These are phyloP conservation scores for Yamadazyma aaseri DNA, from an alignment of 1,139 yeast genomes.

Conservation along the genomic window DNA sequence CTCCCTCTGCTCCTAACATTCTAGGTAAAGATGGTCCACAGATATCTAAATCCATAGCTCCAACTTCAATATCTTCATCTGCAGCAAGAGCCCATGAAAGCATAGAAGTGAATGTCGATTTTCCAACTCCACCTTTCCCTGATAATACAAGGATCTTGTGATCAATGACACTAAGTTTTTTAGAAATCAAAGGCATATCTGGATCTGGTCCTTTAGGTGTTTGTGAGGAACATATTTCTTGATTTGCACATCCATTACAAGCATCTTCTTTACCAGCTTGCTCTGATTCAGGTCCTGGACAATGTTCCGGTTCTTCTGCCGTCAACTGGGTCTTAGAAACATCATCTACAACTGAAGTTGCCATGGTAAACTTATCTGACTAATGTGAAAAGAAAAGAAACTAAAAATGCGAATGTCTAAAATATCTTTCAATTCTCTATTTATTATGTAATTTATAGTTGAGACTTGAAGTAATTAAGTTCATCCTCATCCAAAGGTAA, in stretches of 20 bases:
- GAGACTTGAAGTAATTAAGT: constrained; percentile 31
- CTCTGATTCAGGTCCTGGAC: constrained; percentile 98
- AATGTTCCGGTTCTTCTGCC: constrained; percentile 86
- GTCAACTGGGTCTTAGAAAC: constrained; percentile 24
- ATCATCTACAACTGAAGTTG: constrained; percentile 21
- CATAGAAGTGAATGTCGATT: constrained; percentile 93
- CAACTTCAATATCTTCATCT: constrained; percentile 83
- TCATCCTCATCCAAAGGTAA: constrained; percentile 52
- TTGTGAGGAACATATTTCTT: constrained; percentile 76
- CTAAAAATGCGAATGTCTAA: too few relatives aligned
- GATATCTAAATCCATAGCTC: constrained; percentile 95
- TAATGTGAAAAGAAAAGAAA: too few relatives aligned
- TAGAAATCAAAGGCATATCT: constrained; percentile 76
- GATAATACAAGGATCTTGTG: constrained; percentile 86
- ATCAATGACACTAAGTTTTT: constrained; percentile 62
- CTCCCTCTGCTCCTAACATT: constrained; percentile 91
- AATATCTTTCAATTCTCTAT: too few relatives aligned
- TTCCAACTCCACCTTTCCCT: constrained; percentile 99
- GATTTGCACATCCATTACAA: constrained; percentile 93
- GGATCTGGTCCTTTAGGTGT: constrained; percentile 96
- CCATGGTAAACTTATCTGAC: constrained; percentile 18
- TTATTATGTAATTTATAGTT: too few relatives aligned
- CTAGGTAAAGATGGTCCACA: constrained; percentile 97
- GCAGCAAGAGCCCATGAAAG: constrained; percentile 94
- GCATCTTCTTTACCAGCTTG: constrained; percentile 93